Percentiles rank a stretch among this genome's conserved stretches.
phyloP scores from a whole-genome alignment of 208 protist species.

The Crithidia expoeki region DNA sequence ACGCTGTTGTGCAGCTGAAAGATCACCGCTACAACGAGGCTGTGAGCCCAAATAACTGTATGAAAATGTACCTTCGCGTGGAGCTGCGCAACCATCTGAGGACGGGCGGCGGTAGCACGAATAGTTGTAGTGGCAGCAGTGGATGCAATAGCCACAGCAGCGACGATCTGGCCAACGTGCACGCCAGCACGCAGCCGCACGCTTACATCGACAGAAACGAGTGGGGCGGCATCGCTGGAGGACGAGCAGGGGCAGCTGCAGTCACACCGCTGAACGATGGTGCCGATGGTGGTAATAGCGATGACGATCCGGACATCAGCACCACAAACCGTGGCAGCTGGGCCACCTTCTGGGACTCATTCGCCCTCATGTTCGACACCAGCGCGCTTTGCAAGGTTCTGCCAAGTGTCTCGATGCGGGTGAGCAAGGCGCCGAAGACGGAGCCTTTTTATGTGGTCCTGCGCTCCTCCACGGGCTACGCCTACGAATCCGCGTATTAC shows the following conservation, averaged over 20 bases:
- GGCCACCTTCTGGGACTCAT: slow-evolving; percentile 51
- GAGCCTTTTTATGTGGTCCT: slow-evolving; percentile 53
- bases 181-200: slow-evolving; percentile 7
- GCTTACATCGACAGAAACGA: slow-evolving; percentile 2
- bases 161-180: neutral
- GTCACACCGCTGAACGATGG: neutral
- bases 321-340: slow-evolving; percentile 16
- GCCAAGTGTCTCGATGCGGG: slow-evolving; percentile 59
- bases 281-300: neutral
- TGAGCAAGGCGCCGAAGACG: slow-evolving; percentile 18
- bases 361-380: slow-evolving; percentile 62
- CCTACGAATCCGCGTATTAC: slow-evolving; percentile 8
- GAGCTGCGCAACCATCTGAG: slow-evolving; percentile 31
- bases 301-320: slow-evolving; percentile 2
- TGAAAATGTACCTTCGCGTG: slow-evolving; percentile 42
- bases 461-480: slow-evolving; percentile 8
- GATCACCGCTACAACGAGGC: slow-evolving; percentile 45
- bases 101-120: no score
- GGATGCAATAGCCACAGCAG: neutral
- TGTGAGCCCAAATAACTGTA: slow-evolving; percentile 51
- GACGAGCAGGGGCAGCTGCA: no score
- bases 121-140: no score
- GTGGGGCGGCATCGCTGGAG: neutral
- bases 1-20: slow-evolving; percentile 50
- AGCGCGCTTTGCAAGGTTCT: slow-evolving; percentile 65